A percentile compares a stretch with the other conserved stretches of the same genome.
phyloP scores from a whole-genome alignment of 441 rosid genomes.

The Croton setiger region DNA sequence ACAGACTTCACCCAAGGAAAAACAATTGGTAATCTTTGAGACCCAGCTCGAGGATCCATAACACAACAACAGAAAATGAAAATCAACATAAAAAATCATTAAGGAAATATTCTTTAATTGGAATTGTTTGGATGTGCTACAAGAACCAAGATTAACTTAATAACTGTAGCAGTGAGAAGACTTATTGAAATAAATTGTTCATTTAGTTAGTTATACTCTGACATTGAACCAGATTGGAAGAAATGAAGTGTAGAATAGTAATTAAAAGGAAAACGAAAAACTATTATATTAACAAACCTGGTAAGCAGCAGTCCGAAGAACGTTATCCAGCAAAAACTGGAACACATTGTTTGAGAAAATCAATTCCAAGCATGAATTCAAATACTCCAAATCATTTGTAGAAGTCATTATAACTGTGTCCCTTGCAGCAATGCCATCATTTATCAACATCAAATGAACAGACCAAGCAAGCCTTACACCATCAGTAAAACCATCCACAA shows the following conservation, averaged over 20 bases:
- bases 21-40: not conserved
- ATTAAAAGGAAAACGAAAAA: not conserved
- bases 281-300: constrained; percentile 44
- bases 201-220: not conserved
- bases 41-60: not conserved
- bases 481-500: constrained; percentile 71
- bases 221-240: not conserved
- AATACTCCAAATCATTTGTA: constrained; percentile 58
- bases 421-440: constrained; percentile 57
- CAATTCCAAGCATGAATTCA: constrained; percentile 70
- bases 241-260: not conserved
- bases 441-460: constrained; percentile 79
- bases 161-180: not conserved
- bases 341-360: constrained; percentile 76
- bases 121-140: not conserved
- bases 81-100: not conserved
- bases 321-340: constrained; percentile 76
- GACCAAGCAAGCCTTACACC: constrained; percentile 90
- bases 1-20: not conserved
- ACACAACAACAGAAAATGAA: not conserved
- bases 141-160: constrained; percentile 2
- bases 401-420: constrained; percentile 51
- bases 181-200: not conserved
- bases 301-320: constrained; percentile 84
- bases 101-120: not conserved